These are phyloP conservation scores for Stephania yunnanensis DNA, from an alignment of 164 flowering plant genomes.

Conservation along the genomic window DNA sequence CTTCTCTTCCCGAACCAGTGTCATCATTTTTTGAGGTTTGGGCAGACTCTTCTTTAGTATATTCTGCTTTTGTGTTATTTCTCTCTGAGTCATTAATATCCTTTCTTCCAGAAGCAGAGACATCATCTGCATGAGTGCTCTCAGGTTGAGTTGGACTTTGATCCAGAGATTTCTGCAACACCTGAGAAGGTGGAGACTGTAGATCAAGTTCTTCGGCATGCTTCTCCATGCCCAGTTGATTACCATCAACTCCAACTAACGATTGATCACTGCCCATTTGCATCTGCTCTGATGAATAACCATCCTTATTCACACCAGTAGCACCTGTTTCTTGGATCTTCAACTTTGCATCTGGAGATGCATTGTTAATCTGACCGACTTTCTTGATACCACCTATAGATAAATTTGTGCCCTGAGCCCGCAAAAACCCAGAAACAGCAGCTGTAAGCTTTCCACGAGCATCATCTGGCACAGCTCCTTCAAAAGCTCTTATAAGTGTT, in stretches of 20 bases:
- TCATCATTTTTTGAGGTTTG: slow-evolving; percentile 30
- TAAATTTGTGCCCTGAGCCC: slow-evolving; percentile 39
- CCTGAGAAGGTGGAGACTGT: slow-evolving; percentile 27
- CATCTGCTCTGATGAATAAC: slow-evolving; percentile 24
- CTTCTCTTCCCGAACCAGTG: slow-evolving; percentile 26
- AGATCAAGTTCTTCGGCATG: slow-evolving; percentile 20
- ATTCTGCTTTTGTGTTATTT: slow-evolving; percentile 23
- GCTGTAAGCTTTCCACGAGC: slow-evolving; percentile 81
- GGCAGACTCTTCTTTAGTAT: slow-evolving; percentile 22
- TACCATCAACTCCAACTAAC: slow-evolving; percentile 21
- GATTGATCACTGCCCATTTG: slow-evolving; percentile 22
- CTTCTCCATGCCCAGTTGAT: slow-evolving; percentile 25
- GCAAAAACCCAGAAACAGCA: slow-evolving; percentile 66
- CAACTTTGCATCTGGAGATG: slow-evolving; percentile 33
- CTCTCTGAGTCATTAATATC: slow-evolving; percentile 20
- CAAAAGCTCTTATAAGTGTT: slow-evolving; percentile 77
- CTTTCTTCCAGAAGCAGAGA: slow-evolving; percentile 20
- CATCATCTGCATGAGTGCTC: slow-evolving; percentile 21
- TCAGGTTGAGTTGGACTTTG: slow-evolving; percentile 23
- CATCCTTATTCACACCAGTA: slow-evolving; percentile 25
- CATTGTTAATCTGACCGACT: slow-evolving; percentile 23
- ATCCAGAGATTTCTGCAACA: slow-evolving; percentile 23
- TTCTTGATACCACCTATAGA: slow-evolving; percentile 41
- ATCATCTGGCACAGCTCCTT: slow-evolving; percentile 97
- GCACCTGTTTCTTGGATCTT: slow-evolving; percentile 36